Percentiles rank a stretch among this genome's conserved stretches.
phyloP scores from a whole-genome alignment of 208 protist species.

The Acanthamoeba lenticulata region DNA sequence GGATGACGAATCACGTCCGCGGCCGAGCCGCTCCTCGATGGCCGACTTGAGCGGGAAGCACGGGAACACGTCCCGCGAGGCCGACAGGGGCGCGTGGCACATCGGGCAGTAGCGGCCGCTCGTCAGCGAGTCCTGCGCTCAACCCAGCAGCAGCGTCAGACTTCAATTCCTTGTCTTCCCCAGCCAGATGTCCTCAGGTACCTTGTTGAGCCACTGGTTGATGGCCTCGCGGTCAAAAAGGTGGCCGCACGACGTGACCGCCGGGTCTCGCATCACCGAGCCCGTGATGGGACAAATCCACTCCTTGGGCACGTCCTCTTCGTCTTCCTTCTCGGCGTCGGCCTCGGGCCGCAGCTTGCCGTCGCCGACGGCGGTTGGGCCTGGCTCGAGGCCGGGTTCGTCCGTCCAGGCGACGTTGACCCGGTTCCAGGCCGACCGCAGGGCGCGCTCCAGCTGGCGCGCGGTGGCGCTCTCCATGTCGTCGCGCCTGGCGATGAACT shows the following conservation, averaged over 20 bases:
- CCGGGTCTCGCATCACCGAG: not conserved
- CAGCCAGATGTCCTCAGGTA: too few species aligned
- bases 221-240: not conserved
- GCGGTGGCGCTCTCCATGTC: not conserved
- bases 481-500: slow-evolving; percentile 27
- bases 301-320: not conserved
- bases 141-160: not conserved
- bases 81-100: not conserved
- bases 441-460: not conserved
- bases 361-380: not conserved
- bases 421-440: not conserved
- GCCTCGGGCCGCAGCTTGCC: not conserved
- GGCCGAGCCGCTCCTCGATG: not conserved
- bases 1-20: not conserved
- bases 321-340: not conserved
- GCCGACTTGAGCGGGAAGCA: slow-evolving; percentile 15
- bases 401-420: not conserved
- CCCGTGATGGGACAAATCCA: slow-evolving; percentile 7
- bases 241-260: not conserved
- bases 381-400: too few species aligned
- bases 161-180: too few species aligned
- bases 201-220: not conserved
- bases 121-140: not conserved
- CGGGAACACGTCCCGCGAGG: not conserved
- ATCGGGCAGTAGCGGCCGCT: not conserved